Evolutionary conservation across 148 eudicot genomes (phyloP).

Genomic region (Amaranthus palmeri): DNA sequence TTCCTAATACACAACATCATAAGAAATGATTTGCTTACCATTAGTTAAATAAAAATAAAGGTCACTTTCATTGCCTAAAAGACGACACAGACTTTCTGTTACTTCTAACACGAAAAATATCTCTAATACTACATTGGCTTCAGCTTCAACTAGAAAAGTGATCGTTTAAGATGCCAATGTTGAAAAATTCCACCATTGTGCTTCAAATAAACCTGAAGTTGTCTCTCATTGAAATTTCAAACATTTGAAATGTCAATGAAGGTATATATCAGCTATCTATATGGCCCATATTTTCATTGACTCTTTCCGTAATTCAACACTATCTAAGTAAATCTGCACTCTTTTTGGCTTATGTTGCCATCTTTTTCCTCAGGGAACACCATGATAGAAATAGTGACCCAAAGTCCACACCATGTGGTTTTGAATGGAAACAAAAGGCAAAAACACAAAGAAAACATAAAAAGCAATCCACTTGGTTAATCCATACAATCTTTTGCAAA

Average conservation of each 20-base stretch:
- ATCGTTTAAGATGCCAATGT: background rate
- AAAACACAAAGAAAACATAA: too few relatives aligned
- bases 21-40: background rate
- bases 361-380: background rate
- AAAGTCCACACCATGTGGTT: conserved; percentile 1
- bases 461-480: background rate
- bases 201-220: background rate
- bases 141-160: background rate
- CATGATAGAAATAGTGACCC: background rate
- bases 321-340: background rate
- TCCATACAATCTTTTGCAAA: background rate
- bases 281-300: background rate
- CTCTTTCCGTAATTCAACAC: background rate
- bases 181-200: background rate
- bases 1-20: background rate
- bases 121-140: background rate
- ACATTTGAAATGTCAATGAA: background rate
- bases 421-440: background rate
- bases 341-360: background rate
- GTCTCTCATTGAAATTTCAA: conserved; percentile 3
- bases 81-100: too few relatives aligned
- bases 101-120: background rate
- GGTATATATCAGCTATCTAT: background rate
- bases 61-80: conserved; percentile 1
- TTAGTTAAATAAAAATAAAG: background rate